Conservation (phyloP, 192 early-diverging fungal species). For the Podila epigama region DNA sequence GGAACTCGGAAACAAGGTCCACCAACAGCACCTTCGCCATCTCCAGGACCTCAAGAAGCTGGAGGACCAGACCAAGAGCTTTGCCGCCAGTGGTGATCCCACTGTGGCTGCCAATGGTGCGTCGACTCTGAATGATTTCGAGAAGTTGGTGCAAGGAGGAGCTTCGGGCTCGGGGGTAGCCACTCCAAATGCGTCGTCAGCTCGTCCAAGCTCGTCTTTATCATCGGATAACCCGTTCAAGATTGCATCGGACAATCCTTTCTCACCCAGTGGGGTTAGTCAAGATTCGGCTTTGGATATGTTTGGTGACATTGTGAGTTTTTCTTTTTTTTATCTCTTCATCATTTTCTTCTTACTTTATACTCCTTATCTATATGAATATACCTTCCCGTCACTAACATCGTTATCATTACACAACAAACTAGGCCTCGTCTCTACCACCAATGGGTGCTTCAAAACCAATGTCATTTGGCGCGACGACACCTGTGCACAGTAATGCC, state of each 20-base stretch:
- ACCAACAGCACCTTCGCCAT: constrained; percentile 66
- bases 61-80: constrained; percentile 57
- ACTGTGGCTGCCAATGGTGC: constrained; percentile 19
- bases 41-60: constrained; percentile 63
- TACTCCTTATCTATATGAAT: too few relatives aligned
- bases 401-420: not conserved
- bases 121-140: constrained; percentile 47
- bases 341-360: too few relatives aligned
- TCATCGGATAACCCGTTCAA: constrained; percentile 37
- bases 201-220: constrained; percentile 1
- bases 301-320: constrained; percentile 45
- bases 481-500: constrained; percentile 3
- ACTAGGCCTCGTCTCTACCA: constrained; percentile 17
- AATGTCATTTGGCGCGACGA: constrained; percentile 13
- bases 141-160: constrained; percentile 43
- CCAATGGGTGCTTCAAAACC: constrained; percentile 13
- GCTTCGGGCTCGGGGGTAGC: not conserved
- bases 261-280: not conserved
- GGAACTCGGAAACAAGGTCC: constrained; percentile 61
- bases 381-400: not conserved
- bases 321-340: not conserved
- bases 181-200: not conserved
- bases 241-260: constrained; percentile 45
- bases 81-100: constrained; percentile 31
- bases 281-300: constrained; percentile 37